Percentiles rank a stretch among this genome's conserved stretches.
Evolutionary conservation across 2,329 filamentous ascomycete genomes (phyloP).

Genomic region (Aspergillus awamori): DNA sequence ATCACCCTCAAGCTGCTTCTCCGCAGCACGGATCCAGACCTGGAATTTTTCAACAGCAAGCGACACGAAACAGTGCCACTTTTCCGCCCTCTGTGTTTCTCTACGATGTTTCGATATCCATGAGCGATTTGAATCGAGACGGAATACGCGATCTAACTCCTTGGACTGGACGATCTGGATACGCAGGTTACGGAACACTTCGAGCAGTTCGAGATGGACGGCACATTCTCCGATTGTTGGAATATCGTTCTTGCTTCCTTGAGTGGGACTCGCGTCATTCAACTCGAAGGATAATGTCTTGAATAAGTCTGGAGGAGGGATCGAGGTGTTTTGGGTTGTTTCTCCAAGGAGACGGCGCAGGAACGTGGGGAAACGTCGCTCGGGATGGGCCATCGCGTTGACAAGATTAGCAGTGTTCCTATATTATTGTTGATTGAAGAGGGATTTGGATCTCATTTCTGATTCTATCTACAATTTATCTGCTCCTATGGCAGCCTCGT

Average conservation of each 20-base stretch:
- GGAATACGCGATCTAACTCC: constrained; percentile 12
- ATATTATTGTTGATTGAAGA: background rate
- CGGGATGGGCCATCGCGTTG: background rate
- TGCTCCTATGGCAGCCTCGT: background rate
- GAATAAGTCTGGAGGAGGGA: background rate
- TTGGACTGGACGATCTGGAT: constrained; percentile 12
- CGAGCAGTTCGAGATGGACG: constrained; percentile 21
- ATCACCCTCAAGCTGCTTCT: background rate
- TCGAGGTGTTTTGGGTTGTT: background rate
- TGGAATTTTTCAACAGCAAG: constrained; percentile 17
- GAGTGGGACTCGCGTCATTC: background rate
- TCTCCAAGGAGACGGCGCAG: background rate
- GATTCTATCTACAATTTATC: background rate
- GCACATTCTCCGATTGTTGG: constrained; percentile 18
- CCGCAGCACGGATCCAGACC: constrained; percentile 12
- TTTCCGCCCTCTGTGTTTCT: background rate
- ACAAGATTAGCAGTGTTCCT: background rate
- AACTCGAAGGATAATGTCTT: background rate
- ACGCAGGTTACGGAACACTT: constrained; percentile 17
- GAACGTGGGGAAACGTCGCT: background rate
- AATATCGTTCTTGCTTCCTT: background rate
- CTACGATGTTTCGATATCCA: background rate
- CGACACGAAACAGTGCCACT: constrained; percentile 18
- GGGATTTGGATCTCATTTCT: background rate
- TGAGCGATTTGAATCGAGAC: background rate